phyloP scores from a whole-genome alignment of 345 rosid genomes.

The Mallotus nudiflorus region DNA sequence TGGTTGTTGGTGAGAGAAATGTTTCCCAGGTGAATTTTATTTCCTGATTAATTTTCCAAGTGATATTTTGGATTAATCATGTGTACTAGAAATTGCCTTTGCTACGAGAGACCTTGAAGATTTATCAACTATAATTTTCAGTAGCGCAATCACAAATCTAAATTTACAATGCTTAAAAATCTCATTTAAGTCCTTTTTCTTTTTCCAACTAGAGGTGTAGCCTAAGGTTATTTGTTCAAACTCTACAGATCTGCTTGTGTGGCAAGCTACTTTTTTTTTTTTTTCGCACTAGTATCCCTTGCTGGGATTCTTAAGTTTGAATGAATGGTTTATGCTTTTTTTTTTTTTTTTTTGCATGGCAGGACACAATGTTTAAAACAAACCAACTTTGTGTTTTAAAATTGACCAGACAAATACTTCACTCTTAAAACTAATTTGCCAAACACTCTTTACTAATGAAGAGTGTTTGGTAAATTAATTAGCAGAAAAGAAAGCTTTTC shows the following conservation, averaged over 20 bases:
- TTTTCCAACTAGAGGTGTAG: neutral
- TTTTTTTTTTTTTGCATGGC: neutral
- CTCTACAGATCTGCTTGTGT: neutral
- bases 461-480: neutral
- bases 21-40: constrained; percentile 50
- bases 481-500: neutral
- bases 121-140: neutral
- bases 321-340: neutral
- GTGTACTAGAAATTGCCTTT: neutral
- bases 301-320: neutral
- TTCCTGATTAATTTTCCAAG: too few species aligned
- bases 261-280: neutral
- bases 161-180: neutral
- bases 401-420: neutral
- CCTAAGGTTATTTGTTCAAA: neutral
- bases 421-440: neutral
- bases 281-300: neutral
- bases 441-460: neutral
- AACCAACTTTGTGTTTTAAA: too few species aligned
- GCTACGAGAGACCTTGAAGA: neutral
- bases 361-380: neutral
- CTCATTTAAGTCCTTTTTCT: too few species aligned
- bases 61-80: neutral
- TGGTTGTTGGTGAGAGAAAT: constrained; percentile 54
- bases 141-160: neutral